Evolutionary conservation across 2,329 filamentous ascomycete species (phyloP).

Genomic region (Myriosclerotinia curreyana): DNA sequence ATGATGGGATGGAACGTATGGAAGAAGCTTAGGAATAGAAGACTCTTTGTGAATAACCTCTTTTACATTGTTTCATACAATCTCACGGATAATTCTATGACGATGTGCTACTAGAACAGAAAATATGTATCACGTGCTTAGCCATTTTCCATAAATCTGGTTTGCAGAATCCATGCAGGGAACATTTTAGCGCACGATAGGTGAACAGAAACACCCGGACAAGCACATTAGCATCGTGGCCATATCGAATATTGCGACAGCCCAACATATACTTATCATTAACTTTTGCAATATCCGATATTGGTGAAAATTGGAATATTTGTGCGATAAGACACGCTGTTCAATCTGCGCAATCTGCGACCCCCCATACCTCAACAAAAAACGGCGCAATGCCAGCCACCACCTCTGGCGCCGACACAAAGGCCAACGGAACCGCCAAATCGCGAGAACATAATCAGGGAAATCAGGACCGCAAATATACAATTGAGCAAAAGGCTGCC

Average conservation of each 20-base stretch:
- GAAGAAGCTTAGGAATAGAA: background rate
- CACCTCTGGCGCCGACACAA: constrained; percentile 44
- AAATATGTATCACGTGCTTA: constrained; percentile 8
- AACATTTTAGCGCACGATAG: constrained; percentile 21
- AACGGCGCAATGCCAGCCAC: constrained; percentile 40
- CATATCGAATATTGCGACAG: constrained; percentile 22
- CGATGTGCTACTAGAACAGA: background rate
- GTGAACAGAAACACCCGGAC: constrained; percentile 14
- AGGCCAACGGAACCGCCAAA: constrained; percentile 39
- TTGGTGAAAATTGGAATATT: background rate
- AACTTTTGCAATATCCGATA: background rate
- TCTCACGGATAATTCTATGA: background rate
- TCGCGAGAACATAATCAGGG: constrained; percentile 55
- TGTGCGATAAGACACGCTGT: background rate
- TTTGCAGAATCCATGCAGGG: background rate
- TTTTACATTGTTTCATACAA: background rate
- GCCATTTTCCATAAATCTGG: background rate
- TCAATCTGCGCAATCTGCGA: constrained; percentile 13
- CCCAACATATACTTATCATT: background rate
- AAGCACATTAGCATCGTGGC: constrained; percentile 24
- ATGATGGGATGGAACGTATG: background rate
- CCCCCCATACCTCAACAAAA: background rate
- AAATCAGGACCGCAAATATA: constrained; percentile 67
- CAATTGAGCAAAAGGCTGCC: constrained; percentile 84
- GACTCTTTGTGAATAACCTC: background rate